Evolutionary conservation across 495 filamentous ascomycete genomes (phyloP).

Genomic region (Neurospora terricola): DNA sequence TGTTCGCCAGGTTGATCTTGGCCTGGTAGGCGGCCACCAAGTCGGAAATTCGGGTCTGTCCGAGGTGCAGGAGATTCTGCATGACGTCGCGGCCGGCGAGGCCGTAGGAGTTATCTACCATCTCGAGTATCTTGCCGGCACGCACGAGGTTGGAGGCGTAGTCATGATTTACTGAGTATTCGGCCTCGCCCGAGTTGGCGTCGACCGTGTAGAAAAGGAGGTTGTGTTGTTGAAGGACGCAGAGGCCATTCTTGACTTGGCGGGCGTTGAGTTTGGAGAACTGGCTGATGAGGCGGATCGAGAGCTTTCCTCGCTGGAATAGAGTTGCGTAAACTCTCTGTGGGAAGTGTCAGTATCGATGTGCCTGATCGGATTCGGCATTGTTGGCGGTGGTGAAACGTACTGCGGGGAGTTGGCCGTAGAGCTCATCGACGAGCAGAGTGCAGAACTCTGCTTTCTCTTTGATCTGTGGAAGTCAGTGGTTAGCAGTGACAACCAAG

Average conservation of each 20-base stretch:
- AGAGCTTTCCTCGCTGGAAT: constrained; percentile 65
- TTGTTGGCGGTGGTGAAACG: constrained; percentile 23
- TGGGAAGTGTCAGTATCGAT: neutral
- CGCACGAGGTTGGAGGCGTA: constrained; percentile 72
- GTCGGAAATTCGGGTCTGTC: constrained; percentile 65
- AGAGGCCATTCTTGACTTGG: constrained; percentile 67
- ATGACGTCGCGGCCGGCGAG: constrained; percentile 58
- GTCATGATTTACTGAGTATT: constrained; percentile 69
- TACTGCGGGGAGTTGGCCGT: constrained; percentile 87
- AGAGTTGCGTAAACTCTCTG: constrained; percentile 75
- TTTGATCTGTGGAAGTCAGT: constrained; percentile 31
- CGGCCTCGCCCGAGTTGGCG: constrained; percentile 48
- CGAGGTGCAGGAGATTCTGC: constrained; percentile 62
- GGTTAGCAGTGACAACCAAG: neutral
- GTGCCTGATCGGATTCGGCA: neutral
- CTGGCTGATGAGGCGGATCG: constrained; percentile 52
- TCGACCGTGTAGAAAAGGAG: constrained; percentile 69
- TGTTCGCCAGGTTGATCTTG: constrained; percentile 23
- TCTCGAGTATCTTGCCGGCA: constrained; percentile 69
- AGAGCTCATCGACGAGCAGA: constrained; percentile 78
- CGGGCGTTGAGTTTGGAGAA: constrained; percentile 56
- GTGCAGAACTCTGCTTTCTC: constrained; percentile 71
- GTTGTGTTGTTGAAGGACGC: constrained; percentile 79
- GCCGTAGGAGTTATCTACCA: constrained; percentile 62
- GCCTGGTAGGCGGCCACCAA: constrained; percentile 41